A percentile compares a stretch with the other conserved stretches of the same genome.
Evolutionary conservation across 129 eudicot genomes (phyloP).

Genomic region (Chrysanthemum makinoi): DNA sequence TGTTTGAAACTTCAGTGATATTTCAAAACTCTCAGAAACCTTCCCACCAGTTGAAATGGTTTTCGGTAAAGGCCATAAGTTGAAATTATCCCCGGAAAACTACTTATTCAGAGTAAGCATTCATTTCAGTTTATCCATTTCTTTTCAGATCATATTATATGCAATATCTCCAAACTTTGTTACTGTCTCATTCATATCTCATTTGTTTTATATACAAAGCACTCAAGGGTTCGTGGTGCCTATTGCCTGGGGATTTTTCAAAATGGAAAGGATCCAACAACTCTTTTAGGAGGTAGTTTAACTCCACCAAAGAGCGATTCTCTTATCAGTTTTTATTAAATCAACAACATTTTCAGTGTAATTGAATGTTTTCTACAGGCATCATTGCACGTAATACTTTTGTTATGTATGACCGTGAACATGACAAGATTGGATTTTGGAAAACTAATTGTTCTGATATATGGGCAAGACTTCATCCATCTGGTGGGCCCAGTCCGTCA

Average conservation of each 20-base stretch:
- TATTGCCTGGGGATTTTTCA: constrained; percentile 95
- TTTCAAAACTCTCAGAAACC: constrained; percentile 58
- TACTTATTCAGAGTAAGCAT: constrained; percentile 79
- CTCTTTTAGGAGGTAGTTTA: constrained; percentile 88
- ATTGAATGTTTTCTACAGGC: constrained; percentile 43
- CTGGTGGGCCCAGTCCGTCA: constrained; percentile 48
- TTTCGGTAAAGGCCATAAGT: constrained; percentile 71
- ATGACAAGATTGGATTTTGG: constrained; percentile 93
- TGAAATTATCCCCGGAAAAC: constrained; percentile 92
- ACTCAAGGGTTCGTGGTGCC: constrained; percentile 85
- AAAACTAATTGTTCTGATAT: constrained; percentile 96
- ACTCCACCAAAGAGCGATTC: constrained; percentile 5
- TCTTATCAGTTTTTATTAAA: neutral
- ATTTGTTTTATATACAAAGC: constrained; percentile 43
- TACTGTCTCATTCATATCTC: constrained; percentile 4
- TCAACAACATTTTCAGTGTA: neutral
- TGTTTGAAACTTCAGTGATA: constrained; percentile 52
- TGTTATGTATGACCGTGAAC: constrained; percentile 92
- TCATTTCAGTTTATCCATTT: constrained; percentile 1
- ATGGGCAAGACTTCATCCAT: constrained; percentile 67
- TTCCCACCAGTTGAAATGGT: constrained; percentile 91
- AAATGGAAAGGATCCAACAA: constrained; percentile 95
- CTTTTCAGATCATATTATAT: neutral
- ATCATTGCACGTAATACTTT: constrained; percentile 89
- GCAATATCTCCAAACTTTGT: constrained; percentile 1